phyloP scores from a whole-genome alignment of 345 rosid genomes.

The Salix koriyanagi region DNA sequence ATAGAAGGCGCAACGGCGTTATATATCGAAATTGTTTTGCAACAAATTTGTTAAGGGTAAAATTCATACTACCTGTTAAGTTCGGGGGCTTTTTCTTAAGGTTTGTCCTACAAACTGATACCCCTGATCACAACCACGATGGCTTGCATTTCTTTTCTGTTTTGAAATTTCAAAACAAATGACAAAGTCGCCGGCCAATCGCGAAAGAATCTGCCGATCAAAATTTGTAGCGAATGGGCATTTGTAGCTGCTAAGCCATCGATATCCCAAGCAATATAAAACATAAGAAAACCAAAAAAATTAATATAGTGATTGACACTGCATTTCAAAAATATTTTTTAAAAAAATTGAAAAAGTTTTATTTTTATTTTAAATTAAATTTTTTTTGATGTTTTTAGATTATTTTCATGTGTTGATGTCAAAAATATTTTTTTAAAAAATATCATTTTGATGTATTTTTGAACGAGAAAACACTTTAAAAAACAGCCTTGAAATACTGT shows the following conservation, averaged over 20 bases:
- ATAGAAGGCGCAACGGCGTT: neutral
- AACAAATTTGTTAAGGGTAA: neutral
- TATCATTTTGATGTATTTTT: too few species aligned
- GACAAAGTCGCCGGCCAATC: neutral
- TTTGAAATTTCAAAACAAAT: neutral
- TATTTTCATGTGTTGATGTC: too few species aligned
- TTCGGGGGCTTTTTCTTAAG: neutral
- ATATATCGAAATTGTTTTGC: neutral
- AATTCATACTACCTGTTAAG: neutral
- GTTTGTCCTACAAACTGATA: neutral
- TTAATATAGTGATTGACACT: neutral
- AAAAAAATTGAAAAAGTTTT: too few species aligned
- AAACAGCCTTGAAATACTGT: too few species aligned
- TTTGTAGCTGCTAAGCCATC: neutral
- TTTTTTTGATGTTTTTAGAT: too few species aligned
- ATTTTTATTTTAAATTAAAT: too few species aligned
- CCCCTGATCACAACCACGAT: neutral
- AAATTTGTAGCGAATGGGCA: neutral
- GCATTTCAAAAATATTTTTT: too few species aligned
- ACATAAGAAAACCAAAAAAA: neutral
- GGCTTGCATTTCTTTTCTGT: neutral
- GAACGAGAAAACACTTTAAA: too few species aligned
- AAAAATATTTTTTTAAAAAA: too few species aligned
- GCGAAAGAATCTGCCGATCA: neutral
- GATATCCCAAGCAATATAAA: neutral